Evolutionary conservation across 2,329 filamentous ascomycete genomes (phyloP).

Genomic region (Clonostachys solani): DNA sequence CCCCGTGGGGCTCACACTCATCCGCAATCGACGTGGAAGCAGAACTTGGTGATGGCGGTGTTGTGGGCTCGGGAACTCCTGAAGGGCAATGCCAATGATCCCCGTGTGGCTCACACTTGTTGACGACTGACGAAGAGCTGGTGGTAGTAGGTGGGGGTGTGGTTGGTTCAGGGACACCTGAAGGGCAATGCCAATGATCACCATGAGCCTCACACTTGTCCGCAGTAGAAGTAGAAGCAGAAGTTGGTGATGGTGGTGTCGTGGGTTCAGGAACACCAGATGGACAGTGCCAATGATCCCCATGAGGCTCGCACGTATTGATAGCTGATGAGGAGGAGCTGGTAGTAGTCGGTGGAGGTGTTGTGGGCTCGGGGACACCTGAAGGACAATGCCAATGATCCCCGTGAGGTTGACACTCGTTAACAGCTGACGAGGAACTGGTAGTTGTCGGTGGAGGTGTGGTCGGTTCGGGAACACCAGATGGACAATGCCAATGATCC

Average conservation of each 20-base stretch:
- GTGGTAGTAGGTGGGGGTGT: not conserved
- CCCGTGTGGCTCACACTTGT: slow-evolving; percentile 7
- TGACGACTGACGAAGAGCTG: not conserved
- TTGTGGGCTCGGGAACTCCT: slow-evolving; percentile 3
- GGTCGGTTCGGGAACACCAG: slow-evolving; percentile 4
- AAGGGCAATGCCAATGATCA: slow-evolving; percentile 9
- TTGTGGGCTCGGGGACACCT: slow-evolving; percentile 3
- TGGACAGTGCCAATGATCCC: slow-evolving; percentile 9
- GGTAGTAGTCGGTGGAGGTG: not conserved
- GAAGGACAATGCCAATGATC: slow-evolving; percentile 3
- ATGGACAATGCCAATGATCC: slow-evolving; percentile 5
- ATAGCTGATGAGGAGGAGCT: not conserved
- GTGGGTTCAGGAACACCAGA: slow-evolving; percentile 6
- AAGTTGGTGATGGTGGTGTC: slow-evolving; percentile 1
- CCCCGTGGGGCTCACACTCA: no score
- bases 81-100: slow-evolving; percentile 4
- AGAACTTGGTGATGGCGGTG: no score
- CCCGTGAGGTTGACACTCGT: slow-evolving; percentile 7
- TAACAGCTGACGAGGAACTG: not conserved
- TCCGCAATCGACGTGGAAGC: no score
- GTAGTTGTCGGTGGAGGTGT: not conserved
- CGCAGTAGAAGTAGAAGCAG: not conserved
- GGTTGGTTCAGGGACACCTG: slow-evolving; percentile 7
- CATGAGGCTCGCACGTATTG: slow-evolving; percentile 4
- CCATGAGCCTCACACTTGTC: slow-evolving; percentile 6